A percentile compares a stretch with the other conserved stretches of the same genome.
Conservation (phyloP, 768 basidiomycete species). For the Tricholoma matsutake region DNA sequence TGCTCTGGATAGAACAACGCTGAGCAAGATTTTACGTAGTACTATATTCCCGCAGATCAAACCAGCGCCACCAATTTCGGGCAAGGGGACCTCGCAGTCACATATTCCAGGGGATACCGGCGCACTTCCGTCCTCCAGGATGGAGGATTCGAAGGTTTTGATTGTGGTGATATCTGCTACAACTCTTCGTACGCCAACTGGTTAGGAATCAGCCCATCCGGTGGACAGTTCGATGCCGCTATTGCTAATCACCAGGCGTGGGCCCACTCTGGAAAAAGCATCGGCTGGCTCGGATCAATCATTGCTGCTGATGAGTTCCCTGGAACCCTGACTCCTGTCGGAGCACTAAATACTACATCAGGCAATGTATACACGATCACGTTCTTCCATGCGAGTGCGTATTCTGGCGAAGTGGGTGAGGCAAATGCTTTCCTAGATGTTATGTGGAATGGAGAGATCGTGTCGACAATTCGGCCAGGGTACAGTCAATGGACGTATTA, state of each 20-base stretch:
- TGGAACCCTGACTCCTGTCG: conserved; percentile 35
- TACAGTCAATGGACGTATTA: conserved; percentile 37
- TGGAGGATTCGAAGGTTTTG: conserved; percentile 43
- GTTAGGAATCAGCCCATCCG: conserved; percentile 34
- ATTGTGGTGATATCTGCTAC: conserved; percentile 41
- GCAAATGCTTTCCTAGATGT: conserved; percentile 36
- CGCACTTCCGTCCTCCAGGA: conserved; percentile 38
- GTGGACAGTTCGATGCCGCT: conserved; percentile 39
- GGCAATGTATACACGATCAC: conserved; percentile 38
- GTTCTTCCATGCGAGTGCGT: conserved; percentile 41
- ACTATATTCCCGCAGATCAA: conserved; percentile 40
- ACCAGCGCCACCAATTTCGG: conserved; percentile 46
- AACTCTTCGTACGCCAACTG: conserved; percentile 33
- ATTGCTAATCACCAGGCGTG: conserved; percentile 41
- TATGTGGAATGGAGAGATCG: conserved; percentile 39
- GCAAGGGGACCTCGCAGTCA: conserved; percentile 43
- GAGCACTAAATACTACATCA: conserved; percentile 30
- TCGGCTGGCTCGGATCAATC: conserved; percentile 43
- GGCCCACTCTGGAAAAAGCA: conserved; percentile 37
- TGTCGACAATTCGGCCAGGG: conserved; percentile 33
- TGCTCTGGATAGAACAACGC: not conserved
- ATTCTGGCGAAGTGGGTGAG: conserved; percentile 32
- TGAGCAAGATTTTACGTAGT: conserved; percentile 25
- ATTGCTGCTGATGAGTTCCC: conserved; percentile 32
- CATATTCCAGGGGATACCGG: conserved; percentile 44